phyloP scores from a whole-genome alignment of 257 asterid genomes.

The Cordia subcordata region DNA sequence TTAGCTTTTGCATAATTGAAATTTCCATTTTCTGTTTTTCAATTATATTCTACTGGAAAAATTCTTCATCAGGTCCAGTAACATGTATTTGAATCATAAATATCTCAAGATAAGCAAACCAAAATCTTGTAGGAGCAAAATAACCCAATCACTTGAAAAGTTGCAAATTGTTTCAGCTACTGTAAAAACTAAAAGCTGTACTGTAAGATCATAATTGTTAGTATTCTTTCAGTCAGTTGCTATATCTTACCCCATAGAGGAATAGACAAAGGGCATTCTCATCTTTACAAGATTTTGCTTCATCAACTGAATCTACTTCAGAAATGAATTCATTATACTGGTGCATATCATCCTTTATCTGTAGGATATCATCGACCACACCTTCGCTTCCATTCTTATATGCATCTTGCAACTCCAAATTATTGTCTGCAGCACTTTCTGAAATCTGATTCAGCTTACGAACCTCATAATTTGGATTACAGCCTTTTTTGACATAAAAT shows the following conservation, averaged over 20 bases:
- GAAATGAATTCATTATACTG: conserved; percentile 17
- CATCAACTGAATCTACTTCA: conserved; percentile 8
- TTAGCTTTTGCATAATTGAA: conserved; percentile 9
- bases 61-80: too few species aligned
- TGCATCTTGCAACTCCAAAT: conserved; percentile 22
- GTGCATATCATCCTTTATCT: conserved; percentile 14
- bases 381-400: conserved; percentile 29
- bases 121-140: too few species aligned
- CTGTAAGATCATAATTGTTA: background rate
- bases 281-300: conserved; percentile 33
- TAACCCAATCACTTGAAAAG: too few species aligned
- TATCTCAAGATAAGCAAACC: too few species aligned
- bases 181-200: too few species aligned
- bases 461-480: conserved; percentile 65
- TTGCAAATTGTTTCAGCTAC: too few species aligned
- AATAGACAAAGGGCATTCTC: conserved; percentile 54
- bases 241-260: conserved; percentile 84
- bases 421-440: conserved; percentile 28
- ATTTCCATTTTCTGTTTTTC: background rate
- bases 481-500: conserved; percentile 54
- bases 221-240: background rate
- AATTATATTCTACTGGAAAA: too few species aligned
- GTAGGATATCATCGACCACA: conserved; percentile 25
- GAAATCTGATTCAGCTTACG: conserved; percentile 53
- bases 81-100: too few species aligned